Base-by-base conservation (phyloP, 345 rosid species). In the Microthlaspi erraticum region DNA sequence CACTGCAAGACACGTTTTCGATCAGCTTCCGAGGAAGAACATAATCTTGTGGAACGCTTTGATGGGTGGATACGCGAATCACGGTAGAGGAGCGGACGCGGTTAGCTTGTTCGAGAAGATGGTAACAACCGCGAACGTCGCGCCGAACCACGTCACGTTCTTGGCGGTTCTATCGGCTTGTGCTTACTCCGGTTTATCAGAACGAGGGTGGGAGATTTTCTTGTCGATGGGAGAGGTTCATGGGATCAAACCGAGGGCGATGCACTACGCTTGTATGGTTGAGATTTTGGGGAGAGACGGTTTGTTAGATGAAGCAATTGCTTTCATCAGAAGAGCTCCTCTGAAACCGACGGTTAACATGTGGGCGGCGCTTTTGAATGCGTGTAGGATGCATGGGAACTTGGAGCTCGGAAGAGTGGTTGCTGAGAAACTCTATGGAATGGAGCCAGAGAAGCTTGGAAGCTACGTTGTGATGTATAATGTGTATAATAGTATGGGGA, bases 11-110 rank as follows among this genome's bases (percentile, higher is more conserved):
- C 74, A 71, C 60, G 82, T 88, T 38, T 92, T 92, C 76, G 82
- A 90, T 77, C 69, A 65, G 70, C 83, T 90, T 84, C 86, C 93
- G 33, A 67, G 80, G 55, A 88, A 87, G 79, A 90, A 87, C 78
- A 55, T 88, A 62, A 75, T 88, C 66, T 87, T 87, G 12, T 93
- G 97, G 98, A 93, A 93, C 73, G 90, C 97, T 51, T 71, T 93
- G 77, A 85, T 93, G 79, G 87, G 82, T 9, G 97, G 98, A 63
- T 90, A 90, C 53, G 88, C 87, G 42, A 84, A 90, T 68, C 96
- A 86, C 37, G 97, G 97, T 54, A 66, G 73, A 36, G 98, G 97
- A 70, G 80, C 46, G 10, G 87, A 84, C 70, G 96, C 97, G 9
- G 63, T 93, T 45, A 80, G 79, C 73, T 64, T 87, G 80, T 92